Percentiles rank a stretch among this genome's conserved stretches.
Evolutionary conservation across 441 rosid genomes (phyloP).

Genomic region (Bocquillonia castaneifolia): DNA sequence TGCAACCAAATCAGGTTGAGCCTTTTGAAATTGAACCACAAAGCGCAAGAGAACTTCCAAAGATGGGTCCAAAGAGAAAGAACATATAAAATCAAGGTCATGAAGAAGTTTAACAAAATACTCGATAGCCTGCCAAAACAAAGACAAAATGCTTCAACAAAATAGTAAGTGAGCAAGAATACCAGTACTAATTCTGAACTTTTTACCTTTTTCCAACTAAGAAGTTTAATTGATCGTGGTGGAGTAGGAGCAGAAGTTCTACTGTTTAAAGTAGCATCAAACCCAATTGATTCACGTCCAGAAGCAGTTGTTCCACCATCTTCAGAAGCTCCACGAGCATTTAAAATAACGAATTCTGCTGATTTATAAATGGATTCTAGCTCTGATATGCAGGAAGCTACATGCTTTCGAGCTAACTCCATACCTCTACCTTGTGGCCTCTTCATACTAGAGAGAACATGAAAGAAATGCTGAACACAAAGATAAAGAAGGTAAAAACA

Average conservation of each 20-base stretch:
- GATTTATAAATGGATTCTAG: conserved; percentile 54
- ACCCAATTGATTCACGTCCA: conserved; percentile 72
- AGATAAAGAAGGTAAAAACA: conserved; percentile 23
- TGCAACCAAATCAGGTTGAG: conserved; percentile 84
- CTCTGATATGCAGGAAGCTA: conserved; percentile 73
- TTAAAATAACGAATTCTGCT: conserved; percentile 44
- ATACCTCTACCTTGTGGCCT: conserved; percentile 95
- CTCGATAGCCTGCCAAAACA: conserved; percentile 64
- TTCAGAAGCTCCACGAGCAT: conserved; percentile 33
- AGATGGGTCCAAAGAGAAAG: conserved; percentile 57
- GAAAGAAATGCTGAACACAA: conserved; percentile 81
- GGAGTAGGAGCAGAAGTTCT: conserved; percentile 92
- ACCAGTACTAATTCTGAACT: conserved; percentile 19
- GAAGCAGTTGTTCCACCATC: conserved; percentile 77
- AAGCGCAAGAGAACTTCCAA: conserved; percentile 69
- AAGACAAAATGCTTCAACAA: conserved; percentile 24
- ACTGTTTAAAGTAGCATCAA: conserved; percentile 80
- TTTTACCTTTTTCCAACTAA: conserved; percentile 78
- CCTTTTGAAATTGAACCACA: conserved; percentile 77
- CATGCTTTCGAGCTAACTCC: conserved; percentile 88
- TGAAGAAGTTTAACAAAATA: conserved; percentile 87
- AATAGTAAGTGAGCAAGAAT: conserved; percentile 15
- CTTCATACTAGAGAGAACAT: conserved; percentile 71
- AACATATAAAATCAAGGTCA: conserved; percentile 74
- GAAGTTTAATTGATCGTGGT: conserved; percentile 84